Evolutionary conservation across 768 basidiomycete species (phyloP).

Genomic region (Mycena vitilis): DNA sequence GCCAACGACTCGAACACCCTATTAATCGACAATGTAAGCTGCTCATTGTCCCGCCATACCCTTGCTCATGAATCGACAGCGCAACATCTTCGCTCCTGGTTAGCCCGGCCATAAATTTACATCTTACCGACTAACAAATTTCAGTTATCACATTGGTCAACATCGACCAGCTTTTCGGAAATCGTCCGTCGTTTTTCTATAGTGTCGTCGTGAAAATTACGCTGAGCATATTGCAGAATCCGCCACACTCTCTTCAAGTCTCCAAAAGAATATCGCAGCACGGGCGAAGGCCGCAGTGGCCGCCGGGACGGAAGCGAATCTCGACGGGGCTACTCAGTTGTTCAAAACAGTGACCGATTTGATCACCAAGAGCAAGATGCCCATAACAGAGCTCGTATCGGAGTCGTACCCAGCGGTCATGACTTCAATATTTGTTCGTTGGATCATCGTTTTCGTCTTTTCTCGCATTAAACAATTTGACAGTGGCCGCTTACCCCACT

Average conservation of each 20-base stretch:
- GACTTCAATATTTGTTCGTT: constrained; percentile 22
- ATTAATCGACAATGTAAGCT: constrained; percentile 26
- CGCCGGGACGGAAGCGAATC: constrained; percentile 12
- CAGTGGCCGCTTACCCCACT: constrained; percentile 29
- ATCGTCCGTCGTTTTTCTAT: constrained; percentile 13
- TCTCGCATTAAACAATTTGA: neutral
- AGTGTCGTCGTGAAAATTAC: neutral
- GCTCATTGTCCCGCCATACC: neutral
- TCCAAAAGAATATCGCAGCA: constrained; percentile 1
- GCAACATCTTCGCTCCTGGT: constrained; percentile 31
- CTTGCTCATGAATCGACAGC: constrained; percentile 4
- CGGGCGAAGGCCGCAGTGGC: constrained; percentile 29
- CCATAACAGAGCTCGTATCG: constrained; percentile 26
- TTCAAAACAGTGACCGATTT: constrained; percentile 21
- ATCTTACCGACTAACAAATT: neutral
- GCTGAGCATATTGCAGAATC: neutral
- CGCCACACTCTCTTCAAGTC: constrained; percentile 1
- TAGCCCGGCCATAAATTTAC: neutral
- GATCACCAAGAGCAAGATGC: constrained; percentile 26
- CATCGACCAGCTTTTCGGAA: constrained; percentile 29
- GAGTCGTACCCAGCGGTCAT: constrained; percentile 27
- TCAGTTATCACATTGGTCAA: constrained; percentile 26
- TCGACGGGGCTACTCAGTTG: constrained; percentile 18
- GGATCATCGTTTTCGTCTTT: neutral
- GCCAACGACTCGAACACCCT: constrained; percentile 16